Conservation (phyloP, 176 grass and related monocot genomes). For the Poa annua region DNA sequence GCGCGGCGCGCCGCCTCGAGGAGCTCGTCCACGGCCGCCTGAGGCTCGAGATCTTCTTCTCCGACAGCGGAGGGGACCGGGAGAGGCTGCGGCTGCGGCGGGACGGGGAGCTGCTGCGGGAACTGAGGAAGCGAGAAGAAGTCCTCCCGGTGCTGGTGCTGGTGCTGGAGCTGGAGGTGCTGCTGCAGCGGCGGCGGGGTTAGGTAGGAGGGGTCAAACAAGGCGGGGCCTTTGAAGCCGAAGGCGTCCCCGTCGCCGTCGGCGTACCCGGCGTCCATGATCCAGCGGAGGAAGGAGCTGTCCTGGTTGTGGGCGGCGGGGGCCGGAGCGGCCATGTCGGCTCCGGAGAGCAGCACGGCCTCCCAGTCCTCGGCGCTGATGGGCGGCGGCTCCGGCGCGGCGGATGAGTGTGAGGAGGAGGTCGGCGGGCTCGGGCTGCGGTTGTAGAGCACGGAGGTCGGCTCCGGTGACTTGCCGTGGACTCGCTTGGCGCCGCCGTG, state of each 20-base stretch:
- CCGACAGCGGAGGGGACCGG: neutral
- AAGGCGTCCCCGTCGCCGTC: conserved; percentile 41
- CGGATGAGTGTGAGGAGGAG: conserved; percentile 26
- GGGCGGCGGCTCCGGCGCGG: conserved; percentile 28
- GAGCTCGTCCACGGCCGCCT: conserved; percentile 49
- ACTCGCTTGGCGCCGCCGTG: neutral
- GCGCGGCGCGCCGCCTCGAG: conserved; percentile 46
- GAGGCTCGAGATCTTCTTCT: neutral
- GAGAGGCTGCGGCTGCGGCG: neutral
- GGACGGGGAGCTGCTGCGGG: neutral
- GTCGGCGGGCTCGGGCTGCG: conserved; percentile 53
- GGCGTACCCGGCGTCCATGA: conserved; percentile 40
- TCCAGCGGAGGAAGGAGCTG: conserved; percentile 49
- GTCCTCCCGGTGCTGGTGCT: neutral
- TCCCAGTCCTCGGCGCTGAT: conserved; percentile 48
- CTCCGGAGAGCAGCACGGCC: conserved; percentile 37
- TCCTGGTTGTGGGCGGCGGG: conserved; percentile 28
- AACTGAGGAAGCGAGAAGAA: conserved; percentile 23
- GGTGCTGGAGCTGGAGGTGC: neutral
- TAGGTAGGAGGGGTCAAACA: conserved; percentile 33
- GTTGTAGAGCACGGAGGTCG: conserved; percentile 58
- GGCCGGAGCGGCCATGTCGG: conserved; percentile 28
- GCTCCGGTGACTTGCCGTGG: conserved; percentile 42
- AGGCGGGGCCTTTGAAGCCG: conserved; percentile 34
- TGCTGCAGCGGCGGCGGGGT: neutral